Percentiles rank a stretch among this genome's conserved stretches.
Evolutionary conservation across 768 basidiomycete genomes (phyloP).

Genomic region (Leccinum obscurum): DNA sequence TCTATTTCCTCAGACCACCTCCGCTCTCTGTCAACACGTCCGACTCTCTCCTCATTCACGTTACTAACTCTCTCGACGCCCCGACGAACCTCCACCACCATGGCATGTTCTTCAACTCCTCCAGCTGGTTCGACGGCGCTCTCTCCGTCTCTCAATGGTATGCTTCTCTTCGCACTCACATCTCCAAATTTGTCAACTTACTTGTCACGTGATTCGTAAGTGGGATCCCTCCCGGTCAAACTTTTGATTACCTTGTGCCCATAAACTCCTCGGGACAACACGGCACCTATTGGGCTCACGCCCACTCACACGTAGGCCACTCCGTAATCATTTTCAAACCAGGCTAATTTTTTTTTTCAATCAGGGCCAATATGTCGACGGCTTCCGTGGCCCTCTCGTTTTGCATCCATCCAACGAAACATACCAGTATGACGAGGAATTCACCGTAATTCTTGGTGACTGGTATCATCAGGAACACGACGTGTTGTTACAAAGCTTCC

Average conservation of each 20-base stretch:
- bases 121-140: constrained; percentile 90
- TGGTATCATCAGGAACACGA: constrained; percentile 88
- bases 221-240: constrained; percentile 73
- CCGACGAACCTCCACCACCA: constrained; percentile 85
- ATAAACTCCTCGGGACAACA: constrained; percentile 66
- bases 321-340: no score
- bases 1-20: constrained; percentile 59
- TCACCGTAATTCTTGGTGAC: constrained; percentile 80
- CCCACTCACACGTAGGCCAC: constrained; percentile 50
- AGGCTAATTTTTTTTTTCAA: not conserved
- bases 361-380: constrained; percentile 90
- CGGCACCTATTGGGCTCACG: constrained; percentile 84
- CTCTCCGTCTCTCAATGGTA: constrained; percentile 82
- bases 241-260: constrained; percentile 75
- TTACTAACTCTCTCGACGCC: constrained; percentile 65
- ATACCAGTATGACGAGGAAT: constrained; percentile 86
- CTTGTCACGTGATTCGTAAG: constrained; percentile 34
- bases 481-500: constrained; percentile 61
- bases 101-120: constrained; percentile 91
- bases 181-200: not conserved
- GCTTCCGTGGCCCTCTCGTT: constrained; percentile 83
- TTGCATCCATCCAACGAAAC: constrained; percentile 68
- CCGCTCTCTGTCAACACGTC: constrained; percentile 68
- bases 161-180: not conserved
- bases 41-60: constrained; percentile 79